phyloP scores from a whole-genome alignment of 192 early-diverging fungal species.

The Pilaira anomala region DNA sequence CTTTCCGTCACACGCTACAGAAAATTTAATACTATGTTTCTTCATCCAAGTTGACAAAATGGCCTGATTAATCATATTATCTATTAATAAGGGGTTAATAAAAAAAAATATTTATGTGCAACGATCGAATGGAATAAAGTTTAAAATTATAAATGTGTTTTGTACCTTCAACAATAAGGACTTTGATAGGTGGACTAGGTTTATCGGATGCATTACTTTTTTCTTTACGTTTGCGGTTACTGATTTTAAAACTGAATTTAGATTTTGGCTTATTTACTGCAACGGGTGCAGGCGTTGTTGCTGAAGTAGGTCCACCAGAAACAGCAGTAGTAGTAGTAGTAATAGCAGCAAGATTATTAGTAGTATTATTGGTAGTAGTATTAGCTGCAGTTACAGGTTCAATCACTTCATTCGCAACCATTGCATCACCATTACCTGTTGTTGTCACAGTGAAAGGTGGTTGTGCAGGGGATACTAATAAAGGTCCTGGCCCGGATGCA shows the following conservation, averaged over 20 bases:
- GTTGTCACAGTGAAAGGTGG: no score
- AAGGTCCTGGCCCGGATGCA: no score
- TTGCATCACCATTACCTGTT: not conserved
- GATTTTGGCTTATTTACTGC: slow-evolving; percentile 4
- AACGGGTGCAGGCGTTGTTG: not conserved
- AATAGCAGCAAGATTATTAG: no score
- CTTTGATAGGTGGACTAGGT: slow-evolving; percentile 65
- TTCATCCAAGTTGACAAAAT: slow-evolving; percentile 72
- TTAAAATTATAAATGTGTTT: not conserved
- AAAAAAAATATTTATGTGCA: not conserved
- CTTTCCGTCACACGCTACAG: slow-evolving; percentile 73
- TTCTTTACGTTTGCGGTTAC: slow-evolving; percentile 18
- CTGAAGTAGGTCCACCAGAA: not conserved
- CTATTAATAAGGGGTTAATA: slow-evolving; percentile 40
- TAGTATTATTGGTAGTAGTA: no score
- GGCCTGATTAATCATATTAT: slow-evolving; percentile 71
- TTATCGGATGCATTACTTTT: slow-evolving; percentile 4
- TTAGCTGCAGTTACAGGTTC: not conserved
- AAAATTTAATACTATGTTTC: slow-evolving; percentile 65
- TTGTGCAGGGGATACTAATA: no score
- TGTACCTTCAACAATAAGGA: slow-evolving; percentile 75
- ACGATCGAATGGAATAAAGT: not conserved
- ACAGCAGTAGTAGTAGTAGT: no score
- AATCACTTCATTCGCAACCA: not conserved
- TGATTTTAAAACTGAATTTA: slow-evolving; percentile 16